These are phyloP conservation scores for Dothistroma septosporum DNA, from an alignment of 2,329 filamentous ascomycete species.

Conservation along the genomic window DNA sequence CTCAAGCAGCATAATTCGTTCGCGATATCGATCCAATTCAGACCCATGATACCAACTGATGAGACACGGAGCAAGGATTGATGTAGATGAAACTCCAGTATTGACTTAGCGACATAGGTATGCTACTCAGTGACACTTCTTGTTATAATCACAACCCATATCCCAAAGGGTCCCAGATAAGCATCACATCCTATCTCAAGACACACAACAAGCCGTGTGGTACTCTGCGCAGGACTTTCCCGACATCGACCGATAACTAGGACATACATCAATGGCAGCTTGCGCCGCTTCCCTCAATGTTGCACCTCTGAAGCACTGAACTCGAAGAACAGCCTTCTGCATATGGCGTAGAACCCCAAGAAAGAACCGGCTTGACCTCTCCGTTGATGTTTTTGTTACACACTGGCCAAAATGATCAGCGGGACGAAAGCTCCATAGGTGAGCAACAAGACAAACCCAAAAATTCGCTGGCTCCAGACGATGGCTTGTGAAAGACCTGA, in stretches of 20 bases:
- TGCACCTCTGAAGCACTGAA: not conserved
- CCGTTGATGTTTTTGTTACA: not conserved
- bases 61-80: not conserved
- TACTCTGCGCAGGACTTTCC: not conserved
- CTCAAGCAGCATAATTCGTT: not conserved
- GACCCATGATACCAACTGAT: constrained; percentile 6
- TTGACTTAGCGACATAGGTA: not conserved
- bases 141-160: not conserved
- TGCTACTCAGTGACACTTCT: not conserved
- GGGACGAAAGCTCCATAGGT: not conserved
- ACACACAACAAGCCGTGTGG: not conserved
- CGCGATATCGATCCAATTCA: not conserved
- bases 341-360: constrained; percentile 1
- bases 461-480: not conserved
- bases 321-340: not conserved
- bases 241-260: not conserved
- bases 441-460: not conserved
- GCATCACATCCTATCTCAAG: not conserved
- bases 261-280: not conserved
- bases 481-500: not conserved
- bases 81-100: not conserved
- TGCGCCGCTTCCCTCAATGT: not conserved
- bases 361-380: not conserved
- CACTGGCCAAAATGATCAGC: not conserved
- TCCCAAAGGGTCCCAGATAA: not conserved